A percentile compares a stretch with the other conserved stretches of the same genome.
phyloP scores from a whole-genome alignment of 1,284 basidiomycete species.

The Malassezia japonica region DNA sequence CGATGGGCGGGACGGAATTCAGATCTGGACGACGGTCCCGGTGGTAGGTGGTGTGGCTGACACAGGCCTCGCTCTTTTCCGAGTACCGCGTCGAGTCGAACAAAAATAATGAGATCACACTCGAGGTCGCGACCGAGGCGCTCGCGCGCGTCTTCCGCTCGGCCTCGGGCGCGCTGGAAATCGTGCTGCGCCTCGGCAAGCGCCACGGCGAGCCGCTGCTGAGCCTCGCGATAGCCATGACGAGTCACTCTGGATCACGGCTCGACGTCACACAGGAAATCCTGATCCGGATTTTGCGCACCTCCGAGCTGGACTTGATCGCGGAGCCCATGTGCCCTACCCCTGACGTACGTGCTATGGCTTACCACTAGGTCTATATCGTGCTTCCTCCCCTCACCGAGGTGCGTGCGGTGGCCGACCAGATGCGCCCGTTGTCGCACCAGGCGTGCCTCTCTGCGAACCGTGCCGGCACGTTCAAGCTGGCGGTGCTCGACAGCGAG shows the following conservation, averaged over 20 bases:
- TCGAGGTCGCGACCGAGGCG: conserved; percentile 63
- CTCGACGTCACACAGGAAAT: conserved; percentile 49
- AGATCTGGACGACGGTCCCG: conserved; percentile 45
- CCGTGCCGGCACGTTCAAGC: conserved; percentile 50
- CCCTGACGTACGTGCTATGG: conserved; percentile 60
- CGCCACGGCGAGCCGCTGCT: conserved; percentile 66
- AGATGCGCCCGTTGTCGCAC: conserved; percentile 64
- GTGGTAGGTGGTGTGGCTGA: conserved; percentile 50
- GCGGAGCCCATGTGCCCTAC: conserved; percentile 76
- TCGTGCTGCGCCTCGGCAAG: conserved; percentile 72
- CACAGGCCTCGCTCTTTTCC: conserved; percentile 61
- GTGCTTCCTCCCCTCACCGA: conserved; percentile 68
- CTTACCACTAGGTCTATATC: conserved; percentile 61
- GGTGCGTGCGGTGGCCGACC: conserved; percentile 67
- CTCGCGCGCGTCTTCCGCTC: conserved; percentile 61
- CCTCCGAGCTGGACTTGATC: conserved; percentile 62
- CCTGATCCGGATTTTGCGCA: conserved; percentile 59
- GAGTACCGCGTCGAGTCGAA: conserved; percentile 80
- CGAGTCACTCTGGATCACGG: conserved; percentile 51
- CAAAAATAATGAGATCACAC: conserved; percentile 68
- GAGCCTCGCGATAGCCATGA: conserved; percentile 61
- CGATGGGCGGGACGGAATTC: conserved; percentile 11
- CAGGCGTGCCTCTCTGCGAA: conserved; percentile 65
- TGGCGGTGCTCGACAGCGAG: conserved; percentile 58
- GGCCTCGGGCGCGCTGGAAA: conserved; percentile 56